Evolutionary conservation across 2,329 filamentous ascomycete genomes (phyloP), one percentile per base, ranked within the genome.

Genomic region (Verticillium alfalfae): DNA sequence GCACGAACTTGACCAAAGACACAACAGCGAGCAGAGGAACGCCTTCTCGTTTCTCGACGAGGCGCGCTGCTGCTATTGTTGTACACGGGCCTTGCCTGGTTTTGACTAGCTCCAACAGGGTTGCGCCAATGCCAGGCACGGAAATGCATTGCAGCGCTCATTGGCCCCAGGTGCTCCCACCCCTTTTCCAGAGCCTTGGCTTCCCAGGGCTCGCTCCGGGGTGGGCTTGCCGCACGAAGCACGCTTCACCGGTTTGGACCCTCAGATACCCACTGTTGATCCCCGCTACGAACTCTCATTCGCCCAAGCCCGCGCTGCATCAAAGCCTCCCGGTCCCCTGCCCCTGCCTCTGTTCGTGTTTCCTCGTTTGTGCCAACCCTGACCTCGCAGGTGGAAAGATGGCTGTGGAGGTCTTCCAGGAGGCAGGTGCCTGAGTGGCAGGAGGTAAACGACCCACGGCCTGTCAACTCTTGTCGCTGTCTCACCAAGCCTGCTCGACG

Each of bases 101-200:
- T 18, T 18, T 52, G 45, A n/a, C 45, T 52, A 52, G 45, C 45
- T 52, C 45, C 12, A 10, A 22, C 45, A 8, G 8, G 26, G 9
- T 52, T 52, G 45, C 45, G 45, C 45, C 58, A 54, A 59, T 59
- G 58, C 58, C 41, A 59, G 58, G 58, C 58, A 59, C 58, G 58
- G 58, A 59, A 55, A 54, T 55, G 31, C 58, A 26, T 38, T 34
- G 45, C 41, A 16, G 13, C 34, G n/a, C 34, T 37, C 34, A 59
- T 59, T 59, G 58, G 58, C 9, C 45, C 15, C 31, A 26, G 9
- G n/a, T 37, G 16, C 7, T 59, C 31, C 45, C 45, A 54, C 58
- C 58, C 58, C 58, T 55, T 59, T 59, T 58, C 8, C 45, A 22
- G 18, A 8, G 8, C n/a, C 22, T 18, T 52, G 22, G 45, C n/a